Evolutionary conservation across 768 basidiomycete genomes (phyloP), one percentile per base, ranked within the genome.

Genomic region (Mycena sanguinolenta): DNA sequence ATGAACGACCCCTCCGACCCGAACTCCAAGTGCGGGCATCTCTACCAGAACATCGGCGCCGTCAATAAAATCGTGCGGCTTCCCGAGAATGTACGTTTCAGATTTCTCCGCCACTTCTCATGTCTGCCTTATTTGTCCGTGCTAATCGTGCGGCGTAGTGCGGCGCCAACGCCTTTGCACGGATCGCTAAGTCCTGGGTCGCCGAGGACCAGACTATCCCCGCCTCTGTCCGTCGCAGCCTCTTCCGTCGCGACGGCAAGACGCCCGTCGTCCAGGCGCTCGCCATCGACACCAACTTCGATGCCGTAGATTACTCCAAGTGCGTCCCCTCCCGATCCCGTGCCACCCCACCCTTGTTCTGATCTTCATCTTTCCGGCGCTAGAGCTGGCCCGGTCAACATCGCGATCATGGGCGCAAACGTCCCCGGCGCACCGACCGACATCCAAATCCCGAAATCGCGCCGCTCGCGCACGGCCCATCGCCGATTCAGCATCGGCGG

Each of bases 31-130:
- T 84, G 82, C 73, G 66, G 68, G 52, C 80, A 81, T 58, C 66
- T 83, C 32, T 79, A 77, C 61, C 54, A 70, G 25, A 73, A 78
- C 32, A 75, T 73, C 17, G 78, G 79, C 12, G 79, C 79, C 3
- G 79, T 74, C 25, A 75, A 78, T 58, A 83, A 80, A 28, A 75
- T 83, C 46, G 78, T 82, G 38, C 76, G 80, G 36, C 68, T 83
- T 2, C 82, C 82, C 4, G 74, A 82, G 58, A 65, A 69, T 44
- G 82, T 83, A 39, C 39, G 79, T 75, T 2, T 25, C 39, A 46
- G 27, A 30, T 19, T 34, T 27, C 25, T 46, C 8, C 21, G 39
- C 14, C 14, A 7, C 19, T 6, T 42, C 14, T 42, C 19, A 34
- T 34, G 10, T 10, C 32, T 34, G 32, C 10, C 4, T 34, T 34